Base-by-base conservation (phyloP, 192 early-diverging fungal genomes). In the Coemansia sp. region DNA sequence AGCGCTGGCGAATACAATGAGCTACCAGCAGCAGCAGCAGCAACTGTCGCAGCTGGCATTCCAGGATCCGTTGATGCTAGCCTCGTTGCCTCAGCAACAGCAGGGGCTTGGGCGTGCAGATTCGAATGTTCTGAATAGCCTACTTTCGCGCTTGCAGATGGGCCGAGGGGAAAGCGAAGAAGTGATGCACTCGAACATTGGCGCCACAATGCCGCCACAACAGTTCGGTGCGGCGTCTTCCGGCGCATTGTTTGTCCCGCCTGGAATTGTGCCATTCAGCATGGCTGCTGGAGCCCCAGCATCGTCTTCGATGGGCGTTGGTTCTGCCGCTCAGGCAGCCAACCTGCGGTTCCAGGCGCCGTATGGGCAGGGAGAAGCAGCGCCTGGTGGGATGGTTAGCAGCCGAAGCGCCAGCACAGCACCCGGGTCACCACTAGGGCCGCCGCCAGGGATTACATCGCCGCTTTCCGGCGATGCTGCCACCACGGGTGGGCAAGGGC, bases 371-470 rank as follows among this genome's bases (percentile, higher is more conserved):
- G 34, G 54, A 35, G 54, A 36, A 59, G n/a, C 40, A 56, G 59
- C 42, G 36, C 40, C 22, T 29, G 29, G 35, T 34, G 25, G 59
- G 48, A 45, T 38, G 5, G 36, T 62, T 49, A 42, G 38, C 61
- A 19, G 36, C 55, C 9, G 53, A 19, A 50, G 20, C 20, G 50
- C 50, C 34, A 60, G 64, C 63, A 65, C 32, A 25, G 61, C 38
- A 10, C 64, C 67, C 13, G 46, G 57, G 19, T 62, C 71, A 62
- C 67, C 71, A 0, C 67, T 62, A 2, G 71, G 71, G 0, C 67
- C 64, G 43, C 76, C 76, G 4, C 76, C 76, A n/a, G 76, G 71
- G 0, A 79, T 73, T 45, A 9, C 43, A 52, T 73, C 76, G 48
- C 76, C 71, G 19, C 42, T 42, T 5, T 45, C 42, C 14, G 58